Evolutionary conservation across 306 rosid genomes (phyloP), one percentile per base, ranked within the genome.

Genomic region (Rosa persica): DNA sequence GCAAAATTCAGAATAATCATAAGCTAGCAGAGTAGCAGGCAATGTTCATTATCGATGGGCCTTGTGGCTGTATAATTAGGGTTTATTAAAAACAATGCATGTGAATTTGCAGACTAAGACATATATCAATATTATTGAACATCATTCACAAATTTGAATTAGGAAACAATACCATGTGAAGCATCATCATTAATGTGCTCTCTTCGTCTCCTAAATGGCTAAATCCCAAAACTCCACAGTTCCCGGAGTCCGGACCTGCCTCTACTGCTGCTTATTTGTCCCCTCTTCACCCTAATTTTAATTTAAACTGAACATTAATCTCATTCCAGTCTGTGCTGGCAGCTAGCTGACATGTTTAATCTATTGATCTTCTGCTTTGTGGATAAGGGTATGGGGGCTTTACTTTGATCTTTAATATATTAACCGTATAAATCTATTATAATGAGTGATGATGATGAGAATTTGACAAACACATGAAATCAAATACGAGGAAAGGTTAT

Each of bases 11-110:
- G 44, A 30, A 52, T 48, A 48, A 72, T 54, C 12, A 61, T 27
- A 42, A 23, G 71, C 34, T 25, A 12, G 34, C 16, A 22, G 5
- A 8, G 65, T 58, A 52, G 22, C 68, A 65, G 80, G 65, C 80
- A 83, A 77, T 78, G 90, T 62, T 81, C 73, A 72, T 68, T 58
- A 79, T 78, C 65, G 60, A 77, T 61, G 38, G 19, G 38, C 67
- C 39, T 61, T 60, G 67, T 60, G 67, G 8, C 15, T 12, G 19
- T 25, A 52, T 75, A 77, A 82, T 81, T 72, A 81, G 76, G 62
- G 68, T 69, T 79, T 72, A 47, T 52, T 25, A 22, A 64, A 48
- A 72, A 48, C 38, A 60, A 12, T 25, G 38, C 66, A 60, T 60
- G 17, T 23, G 66, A 22, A 7, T 23, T 10, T 58, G 65, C 36